Conservation (phyloP, 306 rosid species). For the Acmispon strigosus region DNA sequence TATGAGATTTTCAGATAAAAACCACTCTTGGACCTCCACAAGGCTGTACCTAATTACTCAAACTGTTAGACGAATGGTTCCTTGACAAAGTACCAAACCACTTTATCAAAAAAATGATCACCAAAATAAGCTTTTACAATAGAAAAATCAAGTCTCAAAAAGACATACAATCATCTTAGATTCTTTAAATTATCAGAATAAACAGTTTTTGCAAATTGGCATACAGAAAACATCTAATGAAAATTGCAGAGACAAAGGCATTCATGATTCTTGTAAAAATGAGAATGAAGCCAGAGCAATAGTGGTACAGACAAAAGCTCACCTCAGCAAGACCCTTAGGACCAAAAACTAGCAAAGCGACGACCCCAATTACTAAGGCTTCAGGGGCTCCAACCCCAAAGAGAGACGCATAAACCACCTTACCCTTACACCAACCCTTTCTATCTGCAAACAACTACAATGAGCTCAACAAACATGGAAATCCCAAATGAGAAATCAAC, state of each 20-base stretch:
- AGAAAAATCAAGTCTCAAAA: background rate
- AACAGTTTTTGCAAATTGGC: background rate
- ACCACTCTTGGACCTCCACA: background rate
- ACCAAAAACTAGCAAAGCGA: conserved; percentile 95
- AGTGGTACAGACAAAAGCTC: conserved; percentile 21
- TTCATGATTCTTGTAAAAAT: background rate
- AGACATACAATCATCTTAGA: background rate
- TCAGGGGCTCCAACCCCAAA: conserved; percentile 99
- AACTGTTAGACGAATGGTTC: background rate
- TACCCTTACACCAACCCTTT: conserved; percentile 53
- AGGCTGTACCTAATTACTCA: background rate
- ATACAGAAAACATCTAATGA: background rate
- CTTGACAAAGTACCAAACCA: background rate
- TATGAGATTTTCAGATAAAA: background rate
- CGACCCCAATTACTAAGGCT: conserved; percentile 96
- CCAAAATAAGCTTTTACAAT: background rate
- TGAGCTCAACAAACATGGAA: background rate
- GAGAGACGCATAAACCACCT: conserved; percentile 77
- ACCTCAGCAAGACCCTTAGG: conserved; percentile 99
- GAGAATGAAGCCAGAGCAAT: background rate
- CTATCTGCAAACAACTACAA: conserved; percentile 37
- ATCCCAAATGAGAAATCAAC: background rate
- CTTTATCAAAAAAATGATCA: background rate
- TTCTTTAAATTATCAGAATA: background rate
- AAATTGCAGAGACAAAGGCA: background rate